Evolutionary conservation across 2,329 filamentous ascomycete genomes (phyloP).

Genomic region (Elsinoe necatrix): DNA sequence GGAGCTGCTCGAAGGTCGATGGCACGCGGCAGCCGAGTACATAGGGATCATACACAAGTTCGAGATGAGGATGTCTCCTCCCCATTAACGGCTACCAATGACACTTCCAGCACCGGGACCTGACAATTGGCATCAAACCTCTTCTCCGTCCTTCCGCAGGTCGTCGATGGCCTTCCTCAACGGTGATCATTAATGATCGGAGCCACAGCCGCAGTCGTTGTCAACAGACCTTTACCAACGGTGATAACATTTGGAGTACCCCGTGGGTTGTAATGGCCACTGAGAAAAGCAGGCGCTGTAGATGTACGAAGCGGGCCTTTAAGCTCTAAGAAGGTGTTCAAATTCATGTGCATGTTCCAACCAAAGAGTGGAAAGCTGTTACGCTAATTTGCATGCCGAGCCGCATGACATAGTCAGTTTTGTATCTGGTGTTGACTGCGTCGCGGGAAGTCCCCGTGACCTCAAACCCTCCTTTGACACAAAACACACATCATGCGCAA

Average conservation of each 20-base stretch:
- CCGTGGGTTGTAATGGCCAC: too few relatives aligned
- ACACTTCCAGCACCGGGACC: too few relatives aligned
- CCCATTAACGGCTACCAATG: neutral
- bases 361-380: neutral
- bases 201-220: neutral
- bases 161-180: neutral
- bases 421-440: neutral
- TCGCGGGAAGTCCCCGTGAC: neutral
- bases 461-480: constrained; percentile 1
- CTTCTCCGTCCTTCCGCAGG: neutral
- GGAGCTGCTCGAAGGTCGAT: neutral
- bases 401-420: constrained; percentile 3
- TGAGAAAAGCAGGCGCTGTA: too few relatives aligned
- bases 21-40: neutral
- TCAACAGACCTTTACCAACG: neutral
- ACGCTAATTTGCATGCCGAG: neutral
- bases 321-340: too few relatives aligned
- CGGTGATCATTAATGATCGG: neutral
- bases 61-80: neutral
- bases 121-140: too few relatives aligned
- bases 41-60: neutral
- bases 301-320: too few relatives aligned
- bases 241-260: too few relatives aligned
- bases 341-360: neutral
- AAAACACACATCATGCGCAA: neutral